Conservation (phyloP, 495 filamentous ascomycete species). For the Tuber calosporum region DNA sequence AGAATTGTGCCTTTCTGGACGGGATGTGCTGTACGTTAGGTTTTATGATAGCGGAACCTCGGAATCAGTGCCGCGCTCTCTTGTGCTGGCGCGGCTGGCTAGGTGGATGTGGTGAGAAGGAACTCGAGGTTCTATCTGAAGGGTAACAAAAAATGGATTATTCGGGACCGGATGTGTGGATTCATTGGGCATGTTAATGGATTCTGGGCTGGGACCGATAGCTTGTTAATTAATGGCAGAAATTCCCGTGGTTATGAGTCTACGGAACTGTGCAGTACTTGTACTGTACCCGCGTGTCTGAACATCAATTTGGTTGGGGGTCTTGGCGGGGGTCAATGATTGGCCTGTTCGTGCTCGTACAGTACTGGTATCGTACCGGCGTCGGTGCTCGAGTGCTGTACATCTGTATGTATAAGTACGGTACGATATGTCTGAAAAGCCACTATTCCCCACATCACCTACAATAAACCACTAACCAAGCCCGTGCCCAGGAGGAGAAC, state of each 20-base stretch:
- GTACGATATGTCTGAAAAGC: neutral
- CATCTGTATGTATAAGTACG: no score
- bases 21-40: neutral
- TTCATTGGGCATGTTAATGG: neutral
- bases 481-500: neutral
- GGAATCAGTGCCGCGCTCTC: neutral
- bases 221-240: neutral
- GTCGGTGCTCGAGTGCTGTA: no score
- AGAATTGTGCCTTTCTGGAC: neutral
- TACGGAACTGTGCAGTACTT: no score
- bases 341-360: no score
- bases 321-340: neutral
- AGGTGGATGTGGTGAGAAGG: neutral
- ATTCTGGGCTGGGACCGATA: neutral
- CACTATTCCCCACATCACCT: neutral
- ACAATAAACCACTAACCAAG: neutral
- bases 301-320: neutral
- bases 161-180: neutral
- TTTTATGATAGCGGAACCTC: neutral
- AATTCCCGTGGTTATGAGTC: no score
- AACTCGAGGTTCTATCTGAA: neutral
- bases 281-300: no score
- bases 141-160: neutral
- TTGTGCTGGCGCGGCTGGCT: neutral
- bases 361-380: neutral